These are phyloP conservation scores for Echites panduratus DNA, from an alignment of 257 asterid species.

Conservation along the genomic window DNA sequence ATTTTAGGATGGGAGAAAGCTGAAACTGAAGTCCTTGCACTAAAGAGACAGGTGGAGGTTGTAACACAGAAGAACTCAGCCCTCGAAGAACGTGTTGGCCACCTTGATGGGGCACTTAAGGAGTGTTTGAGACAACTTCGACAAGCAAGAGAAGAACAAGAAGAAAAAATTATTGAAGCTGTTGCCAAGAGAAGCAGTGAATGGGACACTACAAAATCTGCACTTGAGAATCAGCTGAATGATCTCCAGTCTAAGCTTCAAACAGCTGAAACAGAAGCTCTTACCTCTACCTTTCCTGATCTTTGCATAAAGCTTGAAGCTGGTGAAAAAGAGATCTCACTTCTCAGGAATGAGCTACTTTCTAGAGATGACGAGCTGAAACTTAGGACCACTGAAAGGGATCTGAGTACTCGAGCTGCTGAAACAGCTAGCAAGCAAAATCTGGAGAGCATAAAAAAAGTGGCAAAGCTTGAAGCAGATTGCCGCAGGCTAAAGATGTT, in stretches of 20 bases:
- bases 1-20: constrained; percentile 92
- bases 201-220: constrained; percentile 50
- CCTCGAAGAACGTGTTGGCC: constrained; percentile 67
- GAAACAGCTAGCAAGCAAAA: constrained; percentile 84
- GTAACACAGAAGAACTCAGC: constrained; percentile 42
- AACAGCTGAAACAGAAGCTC: constrained; percentile 36
- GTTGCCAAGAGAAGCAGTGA: constrained; percentile 34
- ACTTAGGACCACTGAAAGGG: constrained; percentile 44
- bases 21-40: constrained; percentile 60
- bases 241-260: constrained; percentile 50
- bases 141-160: constrained; percentile 74
- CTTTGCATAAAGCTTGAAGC: constrained; percentile 51
- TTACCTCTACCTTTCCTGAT: constrained; percentile 29
- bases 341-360: constrained; percentile 43
- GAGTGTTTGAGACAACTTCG: constrained; percentile 91
- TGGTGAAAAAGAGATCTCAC: constrained; percentile 52
- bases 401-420: constrained; percentile 56
- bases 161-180: constrained; percentile 44
- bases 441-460: constrained; percentile 53
- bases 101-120: constrained; percentile 87
- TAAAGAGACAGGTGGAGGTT: constrained; percentile 63
- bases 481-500: constrained; percentile 56
- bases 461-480: constrained; percentile 74
- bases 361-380: constrained; percentile 44
- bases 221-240: constrained; percentile 47